Evolutionary conservation across 2,329 filamentous ascomycete species (phyloP), one percentile per base, ranked within the genome.

Genomic region (Lasiodiplodia citricola): DNA sequence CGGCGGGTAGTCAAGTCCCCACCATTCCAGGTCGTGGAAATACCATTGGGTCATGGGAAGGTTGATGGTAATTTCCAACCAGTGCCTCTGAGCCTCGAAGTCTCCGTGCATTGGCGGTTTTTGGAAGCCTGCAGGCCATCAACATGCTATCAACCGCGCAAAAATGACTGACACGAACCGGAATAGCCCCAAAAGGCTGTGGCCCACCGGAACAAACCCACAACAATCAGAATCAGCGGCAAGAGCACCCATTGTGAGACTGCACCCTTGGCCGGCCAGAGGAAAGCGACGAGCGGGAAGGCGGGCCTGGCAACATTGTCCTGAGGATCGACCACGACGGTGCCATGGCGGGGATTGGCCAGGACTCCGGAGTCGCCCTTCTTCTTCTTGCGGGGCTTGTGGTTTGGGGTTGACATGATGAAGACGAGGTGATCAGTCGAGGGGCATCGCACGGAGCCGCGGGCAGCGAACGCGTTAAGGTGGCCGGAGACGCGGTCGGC

Each of bases 1-100:
- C 65, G 96, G 96, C 68, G 96, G 96, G 79, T 99, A 99, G 82
- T 99, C 96, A 73, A 99, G 86, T 0, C 96, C 96, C 96, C 96
- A 99, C 91, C 95, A 99, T 76, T 95, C 87, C 55, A 98, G 84
- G 78, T 99, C 94, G 79, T 99, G 93, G 77, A 97, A 97, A 80
- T 99, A 99, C 96, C 96, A 99, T 79, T 96, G 92, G 13, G 93
- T 96, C 47, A 96, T 86, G 16, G 96, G 96, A 2, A 99, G 85
- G 70, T 97, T 89, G 10, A 89, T 92, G 2, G 96, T 97, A 72
- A 99, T 85, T 77, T 99, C 96, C 94, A 99, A 97, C 96, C 96
- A 99, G 80, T 99, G 96, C 74, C 96, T 86, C 80, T 99, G 96
- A 3, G 96, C 96, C 83, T 99, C 96, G 81, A 97, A 99, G 80